Evolutionary conservation across 495 filamentous ascomycete species (phyloP), one percentile per base, ranked within the genome.

Genomic region (Hyaloscypha variabilis): DNA sequence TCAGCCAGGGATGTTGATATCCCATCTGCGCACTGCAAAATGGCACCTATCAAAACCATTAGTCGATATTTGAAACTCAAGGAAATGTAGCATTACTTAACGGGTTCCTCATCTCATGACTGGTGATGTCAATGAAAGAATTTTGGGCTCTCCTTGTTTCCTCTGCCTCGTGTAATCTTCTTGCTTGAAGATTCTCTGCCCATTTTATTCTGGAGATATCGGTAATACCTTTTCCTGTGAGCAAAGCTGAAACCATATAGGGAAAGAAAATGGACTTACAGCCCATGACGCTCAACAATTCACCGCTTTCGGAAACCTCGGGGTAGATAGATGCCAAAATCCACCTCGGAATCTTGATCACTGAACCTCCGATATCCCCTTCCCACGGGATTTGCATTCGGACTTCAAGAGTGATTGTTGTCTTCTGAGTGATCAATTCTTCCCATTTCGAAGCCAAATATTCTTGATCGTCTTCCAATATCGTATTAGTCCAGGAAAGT

Each of bases 71-170:
- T 2, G 51, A 25, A 3, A 53, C 6, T 8, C 14, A 28, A 2
- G 51, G 49, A 21, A 51, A 29, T 51, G 34, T 13, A 17, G 2
- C 8, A 5, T 60, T 39, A 58, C 63, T 66, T 11, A 95, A 79
- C 3, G 92, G 92, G 65, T 94, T 96, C 19, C 91, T 84, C 80
- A 95, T 91, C 70, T 95, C 91, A 69, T 96, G 91, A 67, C 88
- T 91, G 8, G 90, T 93, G 67, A 93, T 94, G 73, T 94, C 91
- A 70, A 95, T 94, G 74, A 94, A 96, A 65, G 92, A 93, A 71
- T 94, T 88, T 67, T 90, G 87, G 64, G 89, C 85, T 39, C 84
- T 77, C 71, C 91, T 90, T 50, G 84, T 81, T 64, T 87, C 86
- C 56, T 89, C 81, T 6, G 86, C 89, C 71, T 87, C 87, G 67